phyloP scores from a whole-genome alignment of 2,329 filamentous ascomycete genomes.

The Neonectria magnoliae region DNA sequence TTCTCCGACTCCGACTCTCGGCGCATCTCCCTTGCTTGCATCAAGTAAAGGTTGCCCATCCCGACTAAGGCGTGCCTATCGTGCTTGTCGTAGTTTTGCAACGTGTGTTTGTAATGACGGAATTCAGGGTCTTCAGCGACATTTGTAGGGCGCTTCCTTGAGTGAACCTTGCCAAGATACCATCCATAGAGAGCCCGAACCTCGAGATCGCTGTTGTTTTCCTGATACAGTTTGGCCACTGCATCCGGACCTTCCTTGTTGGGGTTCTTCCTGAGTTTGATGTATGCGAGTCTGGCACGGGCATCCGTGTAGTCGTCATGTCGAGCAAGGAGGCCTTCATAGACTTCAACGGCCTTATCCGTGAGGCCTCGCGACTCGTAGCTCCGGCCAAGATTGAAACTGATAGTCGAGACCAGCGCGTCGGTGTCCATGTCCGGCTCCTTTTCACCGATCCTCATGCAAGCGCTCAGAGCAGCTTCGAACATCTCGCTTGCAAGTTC shows the following conservation, averaged over 20 bases:
- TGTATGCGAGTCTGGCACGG: conserved; percentile 87
- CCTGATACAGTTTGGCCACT: conserved; percentile 85
- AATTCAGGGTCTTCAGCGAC: conserved; percentile 91
- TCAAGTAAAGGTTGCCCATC: conserved; percentile 94
- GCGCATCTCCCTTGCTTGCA: conserved; percentile 92
- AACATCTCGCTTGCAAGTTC: conserved; percentile 86
- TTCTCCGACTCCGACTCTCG: conserved; percentile 89
- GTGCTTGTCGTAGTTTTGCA: conserved; percentile 95
- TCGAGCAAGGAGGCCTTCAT: conserved; percentile 83
- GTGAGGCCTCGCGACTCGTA: conserved; percentile 86
- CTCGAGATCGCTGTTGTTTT: conserved; percentile 86
- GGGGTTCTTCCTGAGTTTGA: conserved; percentile 82
- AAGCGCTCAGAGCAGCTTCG: conserved; percentile 89
- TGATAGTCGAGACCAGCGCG: conserved; percentile 92
- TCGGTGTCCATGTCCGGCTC: conserved; percentile 85
- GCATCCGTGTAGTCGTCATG: conserved; percentile 95
- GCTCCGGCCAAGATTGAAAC: conserved; percentile 93
- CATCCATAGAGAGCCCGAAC: conserved; percentile 94
- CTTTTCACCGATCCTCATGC: conserved; percentile 80
- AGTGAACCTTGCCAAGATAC: conserved; percentile 84
- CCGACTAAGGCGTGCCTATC: conserved; percentile 96
- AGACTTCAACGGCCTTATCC: conserved; percentile 87
- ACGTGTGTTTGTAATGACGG: conserved; percentile 93
- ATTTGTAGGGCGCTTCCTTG: conserved; percentile 83
- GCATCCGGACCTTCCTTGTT: conserved; percentile 87